phyloP scores from a whole-genome alignment of 225 moss, liverwort and hornwort genomes.

The Bryum argenteum region DNA sequence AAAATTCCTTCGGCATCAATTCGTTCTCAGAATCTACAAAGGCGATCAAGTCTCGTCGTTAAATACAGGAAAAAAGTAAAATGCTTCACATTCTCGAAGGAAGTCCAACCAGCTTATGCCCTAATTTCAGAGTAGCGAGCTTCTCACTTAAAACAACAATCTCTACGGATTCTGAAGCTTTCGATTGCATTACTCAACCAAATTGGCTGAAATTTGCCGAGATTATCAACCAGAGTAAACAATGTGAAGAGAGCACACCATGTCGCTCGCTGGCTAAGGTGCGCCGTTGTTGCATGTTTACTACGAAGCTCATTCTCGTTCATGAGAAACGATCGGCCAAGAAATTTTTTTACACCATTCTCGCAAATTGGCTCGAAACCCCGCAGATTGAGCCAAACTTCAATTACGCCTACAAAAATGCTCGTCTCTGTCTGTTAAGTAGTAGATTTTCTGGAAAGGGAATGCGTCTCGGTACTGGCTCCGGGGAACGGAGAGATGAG shows the following conservation, averaged over 20 bases:
- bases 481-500: not conserved
- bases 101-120: not conserved
- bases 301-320: constrained; percentile 45
- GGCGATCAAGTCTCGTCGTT: not conserved
- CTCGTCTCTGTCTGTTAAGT: constrained; percentile 5
- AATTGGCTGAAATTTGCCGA: too few relatives aligned
- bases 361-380: constrained; percentile 32
- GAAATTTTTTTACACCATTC: not conserved
- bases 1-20: constrained; percentile 34
- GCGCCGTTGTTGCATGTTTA: constrained; percentile 66
- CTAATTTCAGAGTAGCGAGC: not conserved
- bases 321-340: not conserved
- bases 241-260: too few relatives aligned
- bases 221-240: too few relatives aligned
- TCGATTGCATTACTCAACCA: too few relatives aligned
- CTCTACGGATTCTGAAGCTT: too few relatives aligned
- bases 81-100: not conserved
- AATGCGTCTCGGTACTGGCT: not conserved
- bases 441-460: not conserved
- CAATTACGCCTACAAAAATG: not conserved
- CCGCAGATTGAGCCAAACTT: not conserved
- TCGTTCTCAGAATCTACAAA: constrained; percentile 39
- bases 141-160: too few relatives aligned
- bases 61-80: not conserved
- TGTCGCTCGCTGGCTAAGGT: constrained; percentile 51